Base-by-base conservation (phyloP, 75 land plant genomes). In the Pseudotsuga menziesii region DNA sequence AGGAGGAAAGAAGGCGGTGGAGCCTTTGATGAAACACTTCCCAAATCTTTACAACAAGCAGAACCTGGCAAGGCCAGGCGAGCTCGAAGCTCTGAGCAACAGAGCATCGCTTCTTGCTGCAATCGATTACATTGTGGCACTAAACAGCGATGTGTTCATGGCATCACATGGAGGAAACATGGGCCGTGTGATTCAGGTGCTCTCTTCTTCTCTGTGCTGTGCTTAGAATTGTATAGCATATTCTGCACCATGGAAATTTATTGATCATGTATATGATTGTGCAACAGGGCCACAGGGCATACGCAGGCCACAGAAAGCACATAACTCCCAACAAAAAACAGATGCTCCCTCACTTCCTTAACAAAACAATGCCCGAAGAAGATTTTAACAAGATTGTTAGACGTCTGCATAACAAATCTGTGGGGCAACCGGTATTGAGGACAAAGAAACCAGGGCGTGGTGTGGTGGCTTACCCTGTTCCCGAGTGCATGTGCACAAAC, bases 141-240 rank as follows among this genome's bases (percentile, higher is more conserved):
- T 84, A 71, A 79, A 80, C 61, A 92, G 94, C 77, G 88, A 91
- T 75, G 92, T 94, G 29, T 94, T 94, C 86, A 84, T 94, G 89
- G 80, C 94, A 26, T 89, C 92, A 25, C 98, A 94, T 77, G 98
- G 98, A 0, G 98, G 98, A 66, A 94, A 94, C 81, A 90, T 94
- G 88, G 91, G 85, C 25, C 89, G 81, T 26, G 82, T 89, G 0
- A 58, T 94, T 48, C 91, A 94, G 94, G 97, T 88, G 73, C 41
- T 39, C 41, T 39, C 2, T 39, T 39, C 41, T 39, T 39, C 41
- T 39, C 41, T 4, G 7, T 56, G 1, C 12, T n/a, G n/a, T 29
- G 32, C 32, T 57, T 57, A 57, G 13, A 57, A 57, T 14, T 17
- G 3, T 14, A 57, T 11, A 5, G 19, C 19, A 14, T 57, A 13